Percentiles rank a stretch among this genome's conserved stretches.
Evolutionary conservation across 2,329 filamentous ascomycete genomes (phyloP).

Genomic region (Tolypocladium tropicale): DNA sequence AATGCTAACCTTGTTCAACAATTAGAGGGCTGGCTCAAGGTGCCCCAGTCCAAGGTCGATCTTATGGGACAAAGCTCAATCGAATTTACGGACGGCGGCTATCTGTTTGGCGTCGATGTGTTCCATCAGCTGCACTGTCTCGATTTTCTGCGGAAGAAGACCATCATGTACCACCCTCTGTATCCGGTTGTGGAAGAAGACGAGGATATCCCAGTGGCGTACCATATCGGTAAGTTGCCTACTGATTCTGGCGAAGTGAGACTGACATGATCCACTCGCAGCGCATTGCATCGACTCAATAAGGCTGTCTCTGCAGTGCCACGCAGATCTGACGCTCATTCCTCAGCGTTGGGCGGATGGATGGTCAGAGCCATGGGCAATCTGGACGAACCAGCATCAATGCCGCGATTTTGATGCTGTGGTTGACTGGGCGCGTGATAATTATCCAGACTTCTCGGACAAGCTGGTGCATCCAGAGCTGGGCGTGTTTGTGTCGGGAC

Average conservation of each 20-base stretch:
- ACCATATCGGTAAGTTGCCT: neutral
- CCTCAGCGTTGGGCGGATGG: neutral
- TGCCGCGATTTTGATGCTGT: neutral
- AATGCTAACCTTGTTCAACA: neutral
- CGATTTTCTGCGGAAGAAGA: neutral
- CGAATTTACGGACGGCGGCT: neutral
- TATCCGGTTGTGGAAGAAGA: neutral
- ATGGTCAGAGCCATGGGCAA: neutral
- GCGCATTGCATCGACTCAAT: neutral
- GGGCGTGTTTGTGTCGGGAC: neutral
- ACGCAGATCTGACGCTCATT: neutral
- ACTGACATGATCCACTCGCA: neutral
- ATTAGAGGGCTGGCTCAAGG: neutral
- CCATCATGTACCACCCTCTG: neutral
- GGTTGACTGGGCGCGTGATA: neutral
- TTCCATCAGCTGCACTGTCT: neutral
- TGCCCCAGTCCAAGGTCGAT: neutral
- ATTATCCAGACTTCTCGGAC: neutral
- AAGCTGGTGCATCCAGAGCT: neutral
- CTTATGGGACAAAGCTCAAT: neutral
- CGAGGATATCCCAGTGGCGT: neutral
- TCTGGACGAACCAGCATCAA: neutral
- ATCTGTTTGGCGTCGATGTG: neutral
- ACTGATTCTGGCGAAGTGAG: neutral
- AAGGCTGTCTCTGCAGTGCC: neutral